These are phyloP conservation scores for Blastobotrys peoriensis DNA, from an alignment of 805 yeast genomes.

Conservation along the genomic window DNA sequence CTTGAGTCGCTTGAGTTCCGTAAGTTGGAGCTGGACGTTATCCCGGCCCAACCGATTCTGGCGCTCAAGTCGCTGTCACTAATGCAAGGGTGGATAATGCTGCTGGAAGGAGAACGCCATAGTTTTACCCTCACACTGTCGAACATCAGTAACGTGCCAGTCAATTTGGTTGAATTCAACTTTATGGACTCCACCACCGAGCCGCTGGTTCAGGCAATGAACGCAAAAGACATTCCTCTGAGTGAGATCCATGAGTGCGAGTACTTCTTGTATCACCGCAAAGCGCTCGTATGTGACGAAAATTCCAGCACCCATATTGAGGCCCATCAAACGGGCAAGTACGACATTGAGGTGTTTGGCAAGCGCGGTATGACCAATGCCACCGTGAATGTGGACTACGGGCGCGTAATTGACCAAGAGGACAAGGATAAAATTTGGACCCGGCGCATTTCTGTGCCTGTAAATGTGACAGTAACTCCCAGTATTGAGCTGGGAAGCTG, in stretches of 20 bases:
- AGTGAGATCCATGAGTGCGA: slow-evolving; percentile 72
- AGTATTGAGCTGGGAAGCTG: slow-evolving; percentile 70
- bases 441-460: slow-evolving; percentile 60
- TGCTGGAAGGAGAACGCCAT: slow-evolving; percentile 69
- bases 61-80: slow-evolving; percentile 47
- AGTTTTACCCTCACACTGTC: slow-evolving; percentile 45
- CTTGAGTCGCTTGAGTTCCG: slow-evolving; percentile 6
- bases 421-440: slow-evolving; percentile 33
- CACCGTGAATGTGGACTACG: slow-evolving; percentile 60
- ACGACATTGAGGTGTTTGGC: slow-evolving; percentile 58
- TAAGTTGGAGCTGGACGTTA: slow-evolving; percentile 31
- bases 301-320: slow-evolving; percentile 22
- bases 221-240: slow-evolving; percentile 42
- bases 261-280: slow-evolving; percentile 52
- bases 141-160: slow-evolving; percentile 52
- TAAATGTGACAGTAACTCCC: slow-evolving; percentile 63
- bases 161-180: slow-evolving; percentile 53
- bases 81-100: slow-evolving; percentile 62
- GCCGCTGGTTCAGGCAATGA: slow-evolving; percentile 49
- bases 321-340: slow-evolving; percentile 37
- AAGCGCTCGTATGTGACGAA: slow-evolving; percentile 40
- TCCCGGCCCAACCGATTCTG: slow-evolving; percentile 56
- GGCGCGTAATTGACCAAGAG: slow-evolving; percentile 28
- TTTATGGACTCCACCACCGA: slow-evolving; percentile 71
- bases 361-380: slow-evolving; percentile 69